phyloP scores from a whole-genome alignment of 2,329 filamentous ascomycete genomes.

The Drechslerella dactyloides region DNA sequence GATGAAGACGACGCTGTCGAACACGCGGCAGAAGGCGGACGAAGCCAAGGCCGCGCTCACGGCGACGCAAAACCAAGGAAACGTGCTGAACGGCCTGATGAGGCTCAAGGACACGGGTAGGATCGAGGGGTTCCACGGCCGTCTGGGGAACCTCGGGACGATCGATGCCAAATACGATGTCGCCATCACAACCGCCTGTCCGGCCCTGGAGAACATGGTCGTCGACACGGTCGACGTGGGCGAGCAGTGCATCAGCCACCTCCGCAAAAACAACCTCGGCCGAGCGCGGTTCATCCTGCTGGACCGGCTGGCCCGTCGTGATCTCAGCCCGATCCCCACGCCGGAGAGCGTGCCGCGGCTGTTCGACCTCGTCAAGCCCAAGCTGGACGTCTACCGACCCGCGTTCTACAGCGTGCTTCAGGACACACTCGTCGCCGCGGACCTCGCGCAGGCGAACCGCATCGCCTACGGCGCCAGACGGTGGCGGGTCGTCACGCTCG shows the following conservation, averaged over 20 bases:
- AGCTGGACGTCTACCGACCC: constrained; percentile 82
- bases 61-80: constrained; percentile 88
- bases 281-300: constrained; percentile 96
- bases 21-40: constrained; percentile 90
- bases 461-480: constrained; percentile 92
- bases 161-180: constrained; percentile 96
- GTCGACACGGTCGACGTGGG: constrained; percentile 95
- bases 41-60: constrained; percentile 90
- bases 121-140: constrained; percentile 95
- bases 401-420: constrained; percentile 96
- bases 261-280: constrained; percentile 95
- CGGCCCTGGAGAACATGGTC: constrained; percentile 90
- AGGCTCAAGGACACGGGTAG: constrained; percentile 93
- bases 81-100: constrained; percentile 89
- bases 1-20: constrained; percentile 82
- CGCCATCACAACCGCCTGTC: constrained; percentile 96
- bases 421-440: constrained; percentile 89
- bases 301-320: constrained; percentile 79
- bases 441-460: constrained; percentile 93
- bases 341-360: constrained; percentile 90
- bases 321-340: constrained; percentile 80
- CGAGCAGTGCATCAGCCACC: constrained; percentile 96
- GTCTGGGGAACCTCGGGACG: constrained; percentile 88
- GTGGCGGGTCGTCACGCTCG: constrained; percentile 95
- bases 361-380: constrained; percentile 89